Base-by-base conservation (phyloP, 495 filamentous ascomycete species). In the Penicillium ochrochloron region DNA sequence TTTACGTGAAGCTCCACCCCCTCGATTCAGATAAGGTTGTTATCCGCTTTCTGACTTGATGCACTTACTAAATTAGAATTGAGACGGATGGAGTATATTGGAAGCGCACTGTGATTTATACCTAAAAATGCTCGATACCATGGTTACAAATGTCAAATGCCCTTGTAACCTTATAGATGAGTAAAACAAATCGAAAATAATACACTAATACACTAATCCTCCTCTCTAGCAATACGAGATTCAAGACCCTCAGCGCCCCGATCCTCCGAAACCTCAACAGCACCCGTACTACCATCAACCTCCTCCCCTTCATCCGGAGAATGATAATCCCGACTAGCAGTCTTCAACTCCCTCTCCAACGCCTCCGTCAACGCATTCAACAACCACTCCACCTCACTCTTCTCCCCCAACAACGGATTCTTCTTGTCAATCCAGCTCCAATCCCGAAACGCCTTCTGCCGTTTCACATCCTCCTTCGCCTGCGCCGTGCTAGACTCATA, bases 351-450 rank as follows among this genome's bases (percentile, higher is more conserved):
- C 34, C 80, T 75, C 23, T 83, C 79, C 61, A 93, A 65, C 60
- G 75, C 81, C 57, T 79, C 75, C 44, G 82, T 83, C 59, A 93
- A 72, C 66, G 83, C 82, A 66, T 89, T 86, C 27, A 97, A 70
- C 31, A 97, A 84, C 93, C 93, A 97, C 73, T 93, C 87, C 10
- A 91, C 81, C 72, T 97, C 93, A 57, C 80, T 84, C 66, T 88
- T 86, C 9, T 82, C 82, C 5, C 90, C 88, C 82, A 96, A 87
- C 51, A 96, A 74, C 11, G 92, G 92, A 65, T 86, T 90, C 19
- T 83, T 78, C 55, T 85, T 81, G 8, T 89, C 88, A 9, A 96
- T 78, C 93, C 93, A 97, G 48, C 88, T 91, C 91, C 92, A 94
- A 2, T 69, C 44, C 15, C 35, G 33, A 2, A 64, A 57, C 21